Base-by-base conservation (phyloP, 305 asterid genomes). In the Striga hermonthica region DNA sequence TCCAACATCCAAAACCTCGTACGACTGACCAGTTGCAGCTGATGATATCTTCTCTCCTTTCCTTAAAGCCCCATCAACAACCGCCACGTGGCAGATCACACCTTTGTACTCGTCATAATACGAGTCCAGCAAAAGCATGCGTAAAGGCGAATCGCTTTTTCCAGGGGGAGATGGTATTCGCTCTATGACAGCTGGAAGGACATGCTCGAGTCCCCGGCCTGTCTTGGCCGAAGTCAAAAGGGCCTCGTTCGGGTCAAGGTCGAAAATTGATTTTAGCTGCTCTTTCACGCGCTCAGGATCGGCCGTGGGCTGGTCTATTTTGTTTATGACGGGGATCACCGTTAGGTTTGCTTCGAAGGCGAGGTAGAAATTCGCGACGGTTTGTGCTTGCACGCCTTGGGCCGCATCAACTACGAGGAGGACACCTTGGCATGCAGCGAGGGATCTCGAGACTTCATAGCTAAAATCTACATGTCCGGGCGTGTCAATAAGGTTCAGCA, bases 381-480 rank as follows among this genome's bases (percentile, higher is more conserved):
- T 93, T 76, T 93, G 99, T 48, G 99, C 97, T 80, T 93, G 99
- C 69, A 93, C 97, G 56, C 99, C 99, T 76, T 90, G 97, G 35
- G 97, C 99, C 38, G 97, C 99, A 67, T 93, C 99, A 43, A 93
- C 99, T 44, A 93, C 95, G 16, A 93, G 91, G 71, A 93, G 96
- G 62, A 87, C 97, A 15, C 97, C 97, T 63, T 93, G 97, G 82
- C 99, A 93, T 72, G 99, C 99, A 64, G 97, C 97, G 83, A 93
- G 74, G 57, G 99, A 93, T 76, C 99, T 86, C 6, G 99, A 88
- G 22, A 93, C 99, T 79, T 93, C 99, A 22, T 93, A 93, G 83
- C 86, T 93, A 74, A 93, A 93, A 79, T 93, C 99, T 60, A 93
- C 99, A 48, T 93, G 99, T 52, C 99, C 99, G 60, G 99, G 99